phyloP scores from a whole-genome alignment of 768 basidiomycete species.

The Hortiboletus flavorubellus region DNA sequence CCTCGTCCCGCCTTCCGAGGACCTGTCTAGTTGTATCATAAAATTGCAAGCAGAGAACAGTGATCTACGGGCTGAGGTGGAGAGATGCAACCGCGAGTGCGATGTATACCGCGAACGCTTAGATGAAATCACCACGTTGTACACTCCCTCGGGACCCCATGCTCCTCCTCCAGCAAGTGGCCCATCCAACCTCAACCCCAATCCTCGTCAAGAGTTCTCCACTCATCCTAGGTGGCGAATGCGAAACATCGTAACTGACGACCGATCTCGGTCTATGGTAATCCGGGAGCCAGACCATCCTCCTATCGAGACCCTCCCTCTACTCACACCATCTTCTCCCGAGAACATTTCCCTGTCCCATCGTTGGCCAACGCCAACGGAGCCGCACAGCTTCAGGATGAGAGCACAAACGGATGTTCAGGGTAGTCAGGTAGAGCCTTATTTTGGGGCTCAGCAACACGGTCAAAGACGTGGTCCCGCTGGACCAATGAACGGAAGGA shows the following conservation, averaged over 20 bases:
- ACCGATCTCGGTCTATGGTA: neutral
- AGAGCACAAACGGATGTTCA: neutral
- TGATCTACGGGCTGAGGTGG: slow-evolving; percentile 8
- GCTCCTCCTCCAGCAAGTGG: neutral
- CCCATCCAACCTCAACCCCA: neutral
- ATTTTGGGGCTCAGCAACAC: neutral
- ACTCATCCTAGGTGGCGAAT: slow-evolving; percentile 20
- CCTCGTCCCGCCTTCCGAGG: neutral
- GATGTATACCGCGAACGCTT: slow-evolving; percentile 6
- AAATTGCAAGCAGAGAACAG: slow-evolving; percentile 19
- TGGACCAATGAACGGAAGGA: slow-evolving; percentile 3
- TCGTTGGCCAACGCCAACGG: slow-evolving; percentile 8
- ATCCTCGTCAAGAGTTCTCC: slow-evolving; percentile 1
- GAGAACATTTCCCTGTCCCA: slow-evolving; percentile 1
- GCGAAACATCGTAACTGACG: neutral
- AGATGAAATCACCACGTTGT: slow-evolving; percentile 12
- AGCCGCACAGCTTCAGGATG: slow-evolving; percentile 6
- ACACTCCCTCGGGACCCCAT: neutral
- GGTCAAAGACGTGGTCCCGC: slow-evolving; percentile 3
- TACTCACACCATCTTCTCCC: slow-evolving; percentile 6
- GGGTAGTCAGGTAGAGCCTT: neutral
- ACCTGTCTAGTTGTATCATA: slow-evolving; percentile 11
- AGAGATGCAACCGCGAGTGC: slow-evolving; percentile 6
- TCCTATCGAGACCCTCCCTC: slow-evolving; percentile 17
- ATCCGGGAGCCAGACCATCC: slow-evolving; percentile 8